Percentiles rank a stretch among this genome's conserved stretches.
Evolutionary conservation across 345 rosid genomes (phyloP).

Genomic region (Anacardium occidentale): DNA sequence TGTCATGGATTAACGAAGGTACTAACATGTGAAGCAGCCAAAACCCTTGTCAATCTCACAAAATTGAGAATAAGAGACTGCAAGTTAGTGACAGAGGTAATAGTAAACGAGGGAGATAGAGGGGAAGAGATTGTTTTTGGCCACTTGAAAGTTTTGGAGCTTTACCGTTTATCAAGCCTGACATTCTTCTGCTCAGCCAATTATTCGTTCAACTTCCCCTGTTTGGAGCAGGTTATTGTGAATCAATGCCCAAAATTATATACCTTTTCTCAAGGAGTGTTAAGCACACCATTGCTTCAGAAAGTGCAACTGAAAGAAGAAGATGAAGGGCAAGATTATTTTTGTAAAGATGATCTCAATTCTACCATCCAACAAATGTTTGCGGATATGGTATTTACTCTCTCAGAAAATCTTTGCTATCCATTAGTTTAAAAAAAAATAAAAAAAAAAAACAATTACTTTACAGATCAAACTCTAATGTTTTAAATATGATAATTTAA

Average conservation of each 20-base stretch:
- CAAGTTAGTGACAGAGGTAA: neutral
- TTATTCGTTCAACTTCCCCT: neutral
- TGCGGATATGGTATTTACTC: no score
- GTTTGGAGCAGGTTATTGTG: neutral
- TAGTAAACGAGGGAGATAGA: neutral
- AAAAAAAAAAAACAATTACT: no score
- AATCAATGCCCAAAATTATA: neutral
- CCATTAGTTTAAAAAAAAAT: no score
- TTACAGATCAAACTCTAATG: no score
- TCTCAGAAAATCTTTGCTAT: no score
- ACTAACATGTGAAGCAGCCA: neutral
- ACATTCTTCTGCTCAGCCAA: neutral
- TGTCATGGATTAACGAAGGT: neutral
- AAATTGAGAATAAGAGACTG: no score
- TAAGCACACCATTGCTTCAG: neutral
- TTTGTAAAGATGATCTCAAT: no score
- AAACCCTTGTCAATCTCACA: neutral
- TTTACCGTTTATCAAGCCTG: neutral
- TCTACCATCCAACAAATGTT: no score
- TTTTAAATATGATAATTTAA: no score
- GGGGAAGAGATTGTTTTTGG: neutral
- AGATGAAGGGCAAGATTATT: no score
- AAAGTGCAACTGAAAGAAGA: neutral
- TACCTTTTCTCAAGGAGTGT: neutral
- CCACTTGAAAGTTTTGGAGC: neutral